Base-by-base conservation (phyloP, 345 rosid genomes). In the Psidium friedrichsthalianum region DNA sequence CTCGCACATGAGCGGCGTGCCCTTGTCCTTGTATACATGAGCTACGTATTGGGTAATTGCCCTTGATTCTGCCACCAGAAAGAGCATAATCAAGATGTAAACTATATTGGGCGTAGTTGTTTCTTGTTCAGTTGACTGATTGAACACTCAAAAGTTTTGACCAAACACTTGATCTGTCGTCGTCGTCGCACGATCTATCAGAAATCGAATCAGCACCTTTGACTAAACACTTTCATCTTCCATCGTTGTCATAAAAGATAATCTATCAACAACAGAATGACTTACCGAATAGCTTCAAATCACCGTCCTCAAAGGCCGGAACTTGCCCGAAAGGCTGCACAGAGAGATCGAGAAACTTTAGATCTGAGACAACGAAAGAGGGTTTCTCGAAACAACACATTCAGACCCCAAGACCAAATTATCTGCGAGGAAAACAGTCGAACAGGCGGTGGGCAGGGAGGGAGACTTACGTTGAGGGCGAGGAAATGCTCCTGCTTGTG, bases 251-350 rank as follows among this genome's bases (percentile, higher is more conserved):
- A 24, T 9, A 44, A 0, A 6, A 6, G 25, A 15, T 25, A 47
- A 18, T 0, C 11, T 25, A 3, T 13, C 32, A 22, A 54, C 55
- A 8, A 27, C 11, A 54, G 64, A 42, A 42, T 42, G 25, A 84
- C 57, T 42, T 90, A 95, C 98, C 95, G 21, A 94, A 92, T 78
- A 95, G 94, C 89, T 89, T 90, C 85, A 94, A 85, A 87, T 92
- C 96, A 78, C 93, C 98, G 20, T 94, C 91, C 88, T 93, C 93
- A 44, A 93, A 87, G 64, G 89, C 92, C 52, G 98, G 98, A 87
- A 95, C 86, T 90, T 94, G 95, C 83, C 96, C 96, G 52, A 93
- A 95, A 59, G 96, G 98, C 96, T 94, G 90, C 90, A 89, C 49
- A 24, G 86, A 91, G 2, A 92, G 84, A 52, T 88, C 95, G 22